Conservation (phyloP, 371 early-diverging fungal species). For the Choanephora cucurbitarum region DNA sequence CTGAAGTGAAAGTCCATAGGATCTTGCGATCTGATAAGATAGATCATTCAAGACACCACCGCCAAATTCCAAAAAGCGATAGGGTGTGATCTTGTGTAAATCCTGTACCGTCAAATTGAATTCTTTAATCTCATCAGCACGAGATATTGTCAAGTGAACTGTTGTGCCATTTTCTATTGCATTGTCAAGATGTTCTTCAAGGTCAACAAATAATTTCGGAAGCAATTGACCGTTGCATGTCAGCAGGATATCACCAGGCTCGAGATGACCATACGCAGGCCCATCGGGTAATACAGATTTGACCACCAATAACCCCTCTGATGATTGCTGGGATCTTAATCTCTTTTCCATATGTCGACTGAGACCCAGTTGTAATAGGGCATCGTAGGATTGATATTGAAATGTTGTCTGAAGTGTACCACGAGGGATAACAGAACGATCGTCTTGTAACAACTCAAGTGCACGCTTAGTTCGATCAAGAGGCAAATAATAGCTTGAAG, state of each 20-base stretch:
- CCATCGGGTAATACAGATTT: slow-evolving; percentile 70
- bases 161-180: slow-evolving; percentile 53
- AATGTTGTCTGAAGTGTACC: slow-evolving; percentile 80
- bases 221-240: slow-evolving; percentile 60
- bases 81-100: slow-evolving; percentile 75
- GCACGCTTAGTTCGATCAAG: slow-evolving; percentile 72
- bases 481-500: slow-evolving; percentile 67
- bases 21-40: slow-evolving; percentile 84
- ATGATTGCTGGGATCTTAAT: slow-evolving; percentile 58
- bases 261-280: slow-evolving; percentile 63
- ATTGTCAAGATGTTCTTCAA: slow-evolving; percentile 71
- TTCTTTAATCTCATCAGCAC: slow-evolving; percentile 62
- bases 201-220: slow-evolving; percentile 62
- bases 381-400: slow-evolving; percentile 64
- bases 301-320: slow-evolving; percentile 71
- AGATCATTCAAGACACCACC: slow-evolving; percentile 83
- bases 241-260: slow-evolving; percentile 77
- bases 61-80: slow-evolving; percentile 79
- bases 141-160: slow-evolving; percentile 64
- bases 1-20: slow-evolving; percentile 69
- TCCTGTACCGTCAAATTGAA: slow-evolving; percentile 70
- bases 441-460: slow-evolving; percentile 56
- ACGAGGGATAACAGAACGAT: slow-evolving; percentile 57
- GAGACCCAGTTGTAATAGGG: slow-evolving; percentile 61
- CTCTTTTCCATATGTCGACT: slow-evolving; percentile 56